Percentiles rank a stretch among this genome's conserved stretches.
These are phyloP conservation scores for Stagonosporopsis rhizophila DNA, from an alignment of 2,329 filamentous ascomycete genomes.

Conservation along the genomic window DNA sequence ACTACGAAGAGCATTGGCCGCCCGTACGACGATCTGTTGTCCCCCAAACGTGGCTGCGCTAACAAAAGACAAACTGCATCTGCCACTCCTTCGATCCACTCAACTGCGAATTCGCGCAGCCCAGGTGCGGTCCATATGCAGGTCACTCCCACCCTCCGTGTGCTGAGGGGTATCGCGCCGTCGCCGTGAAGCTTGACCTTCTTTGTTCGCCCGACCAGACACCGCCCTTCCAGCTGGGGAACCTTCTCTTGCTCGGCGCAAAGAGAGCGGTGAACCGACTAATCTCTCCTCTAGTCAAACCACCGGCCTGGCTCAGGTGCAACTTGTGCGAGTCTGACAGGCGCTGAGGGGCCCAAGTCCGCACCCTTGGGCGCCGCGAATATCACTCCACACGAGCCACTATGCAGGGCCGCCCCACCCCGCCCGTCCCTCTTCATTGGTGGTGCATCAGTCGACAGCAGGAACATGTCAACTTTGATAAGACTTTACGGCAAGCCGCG, in stretches of 20 bases:
- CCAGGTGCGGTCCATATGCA: slow-evolving; percentile 21
- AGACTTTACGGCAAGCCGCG: not conserved
- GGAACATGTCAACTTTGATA: not conserved
- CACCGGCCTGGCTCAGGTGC: slow-evolving; percentile 1
- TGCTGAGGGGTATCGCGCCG: slow-evolving; percentile 13
- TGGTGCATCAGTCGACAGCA: slow-evolving; percentile 1
- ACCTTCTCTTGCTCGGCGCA: not conserved
- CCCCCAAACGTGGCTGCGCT: slow-evolving; percentile 11
- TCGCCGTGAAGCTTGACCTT: slow-evolving; percentile 9
- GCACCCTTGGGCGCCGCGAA: not conserved
- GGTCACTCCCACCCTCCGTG: slow-evolving; percentile 12
- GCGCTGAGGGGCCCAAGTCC: slow-evolving; percentile 5
- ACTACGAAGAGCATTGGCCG: not conserved
- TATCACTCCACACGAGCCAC: slow-evolving; percentile 8
- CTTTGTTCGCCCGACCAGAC: slow-evolving; percentile 13
- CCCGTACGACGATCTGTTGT: slow-evolving; percentile 5
- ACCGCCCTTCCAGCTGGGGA: slow-evolving; percentile 5
- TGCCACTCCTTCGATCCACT: slow-evolving; percentile 18
- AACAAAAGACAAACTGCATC: slow-evolving; percentile 9
- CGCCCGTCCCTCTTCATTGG: slow-evolving; percentile 6
- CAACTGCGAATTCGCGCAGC: slow-evolving; percentile 16
- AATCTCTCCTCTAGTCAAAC: slow-evolving; percentile 15
- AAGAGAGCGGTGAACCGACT: slow-evolving; percentile 15
- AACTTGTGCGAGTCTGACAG: slow-evolving; percentile 13
- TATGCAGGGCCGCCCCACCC: slow-evolving; percentile 7